phyloP scores from a whole-genome alignment of 2,329 filamentous ascomycete genomes.

The Colletotrichum orchidophilum region DNA sequence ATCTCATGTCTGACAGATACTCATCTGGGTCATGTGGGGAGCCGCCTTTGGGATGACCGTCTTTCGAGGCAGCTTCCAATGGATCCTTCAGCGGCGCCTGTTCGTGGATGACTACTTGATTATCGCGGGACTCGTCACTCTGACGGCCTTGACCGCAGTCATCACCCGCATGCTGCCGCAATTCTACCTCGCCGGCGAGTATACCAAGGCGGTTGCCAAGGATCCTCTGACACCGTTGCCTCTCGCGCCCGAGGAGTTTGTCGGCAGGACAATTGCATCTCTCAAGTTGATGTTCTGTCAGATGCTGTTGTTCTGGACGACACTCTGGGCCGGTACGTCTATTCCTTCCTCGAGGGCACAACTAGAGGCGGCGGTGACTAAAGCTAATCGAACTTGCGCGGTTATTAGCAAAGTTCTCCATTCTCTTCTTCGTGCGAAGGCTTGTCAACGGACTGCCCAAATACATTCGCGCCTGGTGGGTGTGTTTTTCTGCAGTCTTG shows the following conservation, averaged over 20 bases:
- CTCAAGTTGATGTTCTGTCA: constrained; percentile 27
- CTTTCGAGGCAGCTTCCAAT: constrained; percentile 21
- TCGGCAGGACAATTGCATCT: not conserved
- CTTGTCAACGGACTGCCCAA: constrained; percentile 11
- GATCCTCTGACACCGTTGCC: not conserved
- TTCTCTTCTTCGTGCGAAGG: constrained; percentile 18
- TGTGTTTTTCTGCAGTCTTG: not conserved
- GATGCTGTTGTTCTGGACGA: constrained; percentile 25
- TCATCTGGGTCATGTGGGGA: constrained; percentile 18
- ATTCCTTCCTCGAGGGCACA: not conserved
- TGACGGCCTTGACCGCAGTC: constrained; percentile 6
- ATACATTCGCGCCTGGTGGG: constrained; percentile 23
- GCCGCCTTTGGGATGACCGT: constrained; percentile 11
- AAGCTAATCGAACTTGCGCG: not conserved
- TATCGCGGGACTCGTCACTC: constrained; percentile 9
- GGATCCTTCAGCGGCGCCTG: constrained; percentile 21
- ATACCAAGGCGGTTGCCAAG: constrained; percentile 22
- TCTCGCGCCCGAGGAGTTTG: constrained; percentile 1
- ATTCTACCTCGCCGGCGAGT: constrained; percentile 19
- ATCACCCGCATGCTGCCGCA: constrained; percentile 20
- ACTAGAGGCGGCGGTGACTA: not conserved
- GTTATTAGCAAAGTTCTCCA: constrained; percentile 9
- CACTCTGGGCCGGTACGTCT: constrained; percentile 11
- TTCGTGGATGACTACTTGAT: constrained; percentile 19
- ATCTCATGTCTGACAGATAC: not conserved